These are phyloP conservation scores for Pseudopediastrum boryanum DNA, from an alignment of 139 green algal genomes.

Conservation along the genomic window DNA sequence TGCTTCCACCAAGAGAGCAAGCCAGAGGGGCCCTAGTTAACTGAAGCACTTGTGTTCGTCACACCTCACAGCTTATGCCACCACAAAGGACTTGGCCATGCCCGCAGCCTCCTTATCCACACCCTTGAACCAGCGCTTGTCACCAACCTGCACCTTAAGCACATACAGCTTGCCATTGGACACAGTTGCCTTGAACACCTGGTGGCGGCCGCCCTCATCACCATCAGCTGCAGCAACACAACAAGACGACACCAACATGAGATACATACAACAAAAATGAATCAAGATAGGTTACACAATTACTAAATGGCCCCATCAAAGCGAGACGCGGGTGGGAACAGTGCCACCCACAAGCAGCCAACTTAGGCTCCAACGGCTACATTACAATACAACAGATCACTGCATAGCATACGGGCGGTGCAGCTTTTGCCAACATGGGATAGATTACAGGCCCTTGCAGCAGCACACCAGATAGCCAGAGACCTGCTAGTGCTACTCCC, in stretches of 20 bases:
- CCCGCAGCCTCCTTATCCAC: conserved; percentile 67
- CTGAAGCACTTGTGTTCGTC: neutral
- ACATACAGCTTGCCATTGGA: conserved; percentile 87
- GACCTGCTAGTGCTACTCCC: no score
- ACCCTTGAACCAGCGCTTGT: conserved; percentile 97
- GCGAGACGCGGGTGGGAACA: no score
- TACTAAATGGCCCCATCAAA: no score
- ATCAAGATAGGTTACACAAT: neutral
- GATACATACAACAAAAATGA: neutral
- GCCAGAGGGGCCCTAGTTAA: neutral
- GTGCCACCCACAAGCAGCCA: no score
- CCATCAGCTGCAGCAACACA: conserved; percentile 74
- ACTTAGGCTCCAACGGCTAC: neutral
- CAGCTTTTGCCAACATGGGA: no score
- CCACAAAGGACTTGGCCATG: conserved; percentile 76
- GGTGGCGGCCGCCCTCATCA: conserved; percentile 95
- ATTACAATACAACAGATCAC: neutral
- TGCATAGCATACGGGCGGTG: neutral
- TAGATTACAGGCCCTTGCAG: no score
- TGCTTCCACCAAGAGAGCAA: neutral
- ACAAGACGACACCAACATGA: neutral
- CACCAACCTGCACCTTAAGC: conserved; percentile 81
- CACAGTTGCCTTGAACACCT: conserved; percentile 91
- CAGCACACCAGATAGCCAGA: no score
- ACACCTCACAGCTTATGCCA: conserved; percentile 80